Evolutionary conservation across 768 basidiomycete genomes (phyloP), one percentile per base, ranked within the genome.

Genomic region (Exidia glandulosa): DNA sequence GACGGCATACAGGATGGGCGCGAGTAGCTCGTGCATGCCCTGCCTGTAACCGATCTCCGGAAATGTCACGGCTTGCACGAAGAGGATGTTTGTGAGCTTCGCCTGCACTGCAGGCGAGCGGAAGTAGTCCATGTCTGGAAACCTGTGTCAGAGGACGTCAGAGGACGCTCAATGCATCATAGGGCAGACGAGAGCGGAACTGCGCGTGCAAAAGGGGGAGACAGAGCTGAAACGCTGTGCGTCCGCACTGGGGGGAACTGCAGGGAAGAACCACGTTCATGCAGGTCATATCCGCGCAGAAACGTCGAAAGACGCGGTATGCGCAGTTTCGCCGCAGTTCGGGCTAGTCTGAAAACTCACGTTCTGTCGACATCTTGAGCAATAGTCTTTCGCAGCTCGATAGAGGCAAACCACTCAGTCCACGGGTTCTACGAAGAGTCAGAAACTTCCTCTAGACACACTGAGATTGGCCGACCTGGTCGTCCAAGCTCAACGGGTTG

Each of bases 11-110:
- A 90, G 90, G 31, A 97, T 71, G 0, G 91, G 87, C 3, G 94
- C 96, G 25, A 97, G 80, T 9, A 98, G 74, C 68, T 99, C 96
- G 67, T 99, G 96, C 96, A 99, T 98, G 58, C 96, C 95, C 77
- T 99, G 96, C 32, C 96, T 83, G 69, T 99, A 99, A 25, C 94
- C 93, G 25, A 95, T 82, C 41, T 86, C 78, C 1, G 90, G 84
- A 68, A 94, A 84, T 68, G 83, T 81, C 41, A 82, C 77, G 14
- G 88, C 85, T 70, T 88, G 89, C 29, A 98, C 73, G 70, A 94
- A 96, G 10, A 99, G 77, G 23, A 96, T 84, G 65, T 93, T 89
- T 0, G 89, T 90, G 41, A 98, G 76, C 66, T 87, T 82, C 16
- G 77, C 76, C 68, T 95, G 92, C 0, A 94, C 84, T 31, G 84